Conservation (phyloP, 73 alveolate genomes). For the Paramecium biaurelia region DNA sequence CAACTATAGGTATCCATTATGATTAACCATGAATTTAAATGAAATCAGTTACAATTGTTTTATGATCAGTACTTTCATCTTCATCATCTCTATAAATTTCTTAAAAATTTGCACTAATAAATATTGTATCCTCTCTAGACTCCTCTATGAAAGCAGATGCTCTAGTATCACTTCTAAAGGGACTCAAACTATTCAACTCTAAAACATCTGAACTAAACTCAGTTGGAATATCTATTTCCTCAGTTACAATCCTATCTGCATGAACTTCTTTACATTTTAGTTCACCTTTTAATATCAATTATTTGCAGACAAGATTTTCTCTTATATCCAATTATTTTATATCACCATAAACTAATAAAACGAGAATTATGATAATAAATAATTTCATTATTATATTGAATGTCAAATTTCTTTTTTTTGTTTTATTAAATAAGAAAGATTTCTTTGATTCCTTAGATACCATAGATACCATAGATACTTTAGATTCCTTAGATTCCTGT, state of each 20-base stretch:
- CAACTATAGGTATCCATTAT: background rate
- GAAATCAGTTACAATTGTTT: background rate
- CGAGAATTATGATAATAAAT: background rate
- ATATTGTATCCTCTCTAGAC: background rate
- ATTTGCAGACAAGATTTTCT: background rate
- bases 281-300: constrained; percentile 7
- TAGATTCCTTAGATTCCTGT: too few species aligned
- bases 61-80: background rate
- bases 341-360: background rate
- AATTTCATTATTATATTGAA: background rate
- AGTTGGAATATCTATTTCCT: constrained; percentile 30
- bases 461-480: too few species aligned
- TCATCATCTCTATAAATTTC: constrained; percentile 17
- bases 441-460: too few species aligned
- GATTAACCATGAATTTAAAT: constrained; percentile 40
- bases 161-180: constrained; percentile 16
- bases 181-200: constrained; percentile 34
- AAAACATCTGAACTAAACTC: constrained; percentile 27
- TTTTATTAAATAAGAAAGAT: too few species aligned
- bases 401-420: too few species aligned
- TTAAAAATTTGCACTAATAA: background rate
- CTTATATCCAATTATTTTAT: background rate
- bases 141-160: background rate
- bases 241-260: constrained; percentile 40
- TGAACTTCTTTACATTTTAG: background rate